Evolutionary conservation across 176 grass and related monocot genomes (phyloP), one percentile per base, ranked within the genome.

Genomic region (Luzula sylvatica): DNA sequence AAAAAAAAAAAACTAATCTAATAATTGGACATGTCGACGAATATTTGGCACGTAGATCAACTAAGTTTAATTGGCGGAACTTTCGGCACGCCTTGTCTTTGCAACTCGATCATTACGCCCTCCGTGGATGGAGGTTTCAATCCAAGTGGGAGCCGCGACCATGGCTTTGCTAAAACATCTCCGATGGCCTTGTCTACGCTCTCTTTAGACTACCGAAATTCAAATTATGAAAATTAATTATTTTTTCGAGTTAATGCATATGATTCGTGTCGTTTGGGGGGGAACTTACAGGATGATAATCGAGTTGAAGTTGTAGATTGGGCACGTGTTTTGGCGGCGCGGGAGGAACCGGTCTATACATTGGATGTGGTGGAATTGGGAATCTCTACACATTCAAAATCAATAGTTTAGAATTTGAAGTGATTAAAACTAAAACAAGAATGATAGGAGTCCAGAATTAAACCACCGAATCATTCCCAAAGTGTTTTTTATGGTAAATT

Each of bases 81-180:
- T 41, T 53, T 87, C 14, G 86, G 67, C 48, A 98, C 32, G 30
- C 92, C 92, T 59, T 90, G 74, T 73, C 59, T 82, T 8, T 90
- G 86, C 15, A 90, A 79, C 56, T 98, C 92, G 3, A 80, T 66
- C 60, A 90, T 62, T 53, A 98, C 92, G 44, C 81, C 80, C 44
- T 87, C 78, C 38, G 71, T 40, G 7, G 86, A 80, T 5, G 92
- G 86, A 18, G 92, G 69, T 58, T 83, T 98, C 15, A 98, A 77
- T 24, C 92, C 92, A 18, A 98, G 92, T 8, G 86, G 92, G 60
- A 98, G 75, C 30, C 81, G 92, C 72, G 79, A 45, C 86, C 92
- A 98, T 83, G 86, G 86, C 78, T 80, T 87, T 47, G 48, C 81
- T 80, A 98, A 83, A 82, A 80, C 92, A 52, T 98, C 92, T 83